phyloP scores from a whole-genome alignment of 1,139 yeast species.

The Pichia sp. region DNA sequence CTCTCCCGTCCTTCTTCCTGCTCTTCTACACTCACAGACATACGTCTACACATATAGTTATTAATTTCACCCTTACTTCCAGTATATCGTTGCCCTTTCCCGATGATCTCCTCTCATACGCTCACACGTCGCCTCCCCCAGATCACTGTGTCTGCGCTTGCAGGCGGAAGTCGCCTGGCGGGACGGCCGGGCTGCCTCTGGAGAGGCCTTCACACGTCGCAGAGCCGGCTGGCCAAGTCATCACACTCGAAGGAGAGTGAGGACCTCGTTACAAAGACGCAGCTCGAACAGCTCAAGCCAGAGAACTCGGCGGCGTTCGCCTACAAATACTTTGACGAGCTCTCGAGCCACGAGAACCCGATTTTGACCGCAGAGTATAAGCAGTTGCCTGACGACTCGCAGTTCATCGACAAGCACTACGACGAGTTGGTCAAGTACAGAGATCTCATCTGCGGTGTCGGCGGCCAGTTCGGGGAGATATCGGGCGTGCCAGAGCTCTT shows the following conservation, averaged over 20 bases:
- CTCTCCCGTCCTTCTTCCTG: no score
- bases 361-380: slow-evolving; percentile 30
- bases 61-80: no score
- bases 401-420: slow-evolving; percentile 42
- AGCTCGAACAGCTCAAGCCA: slow-evolving; percentile 1
- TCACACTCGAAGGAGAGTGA: slow-evolving; percentile 14
- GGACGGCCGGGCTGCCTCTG: no score
- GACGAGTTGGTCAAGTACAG: slow-evolving; percentile 36
- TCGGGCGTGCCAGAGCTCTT: slow-evolving; percentile 18
- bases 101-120: neutral
- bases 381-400: slow-evolving; percentile 47
- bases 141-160: neutral
- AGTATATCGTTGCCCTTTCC: neutral
- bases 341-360: slow-evolving; percentile 16
- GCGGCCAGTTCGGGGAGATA: slow-evolving; percentile 22
- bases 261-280: neutral
- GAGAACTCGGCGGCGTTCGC: slow-evolving; percentile 25
- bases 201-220: neutral
- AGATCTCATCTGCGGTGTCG: slow-evolving; percentile 29
- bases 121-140: neutral
- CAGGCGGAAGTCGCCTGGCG: neutral
- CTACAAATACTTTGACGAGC: slow-evolving; percentile 17
- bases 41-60: no score
- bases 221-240: slow-evolving; percentile 11
- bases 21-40: no score